Base-by-base conservation (phyloP, 768 basidiomycete species). In the Artomyces pyxidatus region DNA sequence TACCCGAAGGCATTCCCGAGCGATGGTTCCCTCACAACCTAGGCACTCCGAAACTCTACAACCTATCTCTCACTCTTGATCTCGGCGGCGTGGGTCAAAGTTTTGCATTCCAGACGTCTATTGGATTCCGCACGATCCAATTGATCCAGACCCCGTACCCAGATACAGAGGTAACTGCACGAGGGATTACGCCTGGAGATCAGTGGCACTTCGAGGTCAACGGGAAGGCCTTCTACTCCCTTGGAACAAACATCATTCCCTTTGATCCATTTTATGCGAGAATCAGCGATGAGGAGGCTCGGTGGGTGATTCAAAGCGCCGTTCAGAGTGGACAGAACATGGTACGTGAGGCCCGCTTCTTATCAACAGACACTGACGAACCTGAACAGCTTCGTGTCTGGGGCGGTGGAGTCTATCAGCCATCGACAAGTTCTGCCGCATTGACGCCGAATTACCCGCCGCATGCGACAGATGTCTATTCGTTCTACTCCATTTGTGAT, bases 181-280 rank as follows among this genome's bases (percentile, higher is more conserved):
- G 72, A 3, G 76, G 77, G 1, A 77, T 80, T 48, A 78, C 71
- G 1, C 76, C 78, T 2, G 77, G 78, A 6, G 76, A 81, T 52
- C 71, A 79, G 53, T 79, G 76, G 72, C 76, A 79, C 58, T 80
- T 80, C 57, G 68, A 73, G 51, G 68, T 80, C 49, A 79, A 80
- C 44, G 78, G 79, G 12, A 71, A 72, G 58, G 68, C 70, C 12
- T 77, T 80, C 53, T 79, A 76, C 51, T 73, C 69, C 47, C 65
- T 71, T 8, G 77, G 78, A 7, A 77, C 76, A 22, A 80, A 78
- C 46, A 70, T 78, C 55, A 77, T 80, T 47, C 79, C 79, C 2
- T 80, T 77, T 52, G 78, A 81, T 61, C 73, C 74, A 7, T 80
- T 81, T 58, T 78, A 79, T 50, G 62, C 76, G 28, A 65, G 78